phyloP scores from a whole-genome alignment of 2,329 filamentous ascomycete genomes.

The Fusarium redolens region DNA sequence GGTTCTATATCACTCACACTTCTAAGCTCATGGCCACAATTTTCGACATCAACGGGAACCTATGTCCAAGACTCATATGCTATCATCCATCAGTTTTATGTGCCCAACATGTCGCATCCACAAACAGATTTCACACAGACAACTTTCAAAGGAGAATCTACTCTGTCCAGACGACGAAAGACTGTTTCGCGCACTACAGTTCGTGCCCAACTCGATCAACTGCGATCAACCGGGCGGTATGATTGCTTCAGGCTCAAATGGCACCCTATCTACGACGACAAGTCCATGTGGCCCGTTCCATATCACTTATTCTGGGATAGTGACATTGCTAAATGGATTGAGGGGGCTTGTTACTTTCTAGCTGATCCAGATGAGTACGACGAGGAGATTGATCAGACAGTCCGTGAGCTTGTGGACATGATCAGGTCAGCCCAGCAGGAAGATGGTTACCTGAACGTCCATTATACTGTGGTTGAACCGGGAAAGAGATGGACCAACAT shows the following conservation, averaged over 20 bases:
- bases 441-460: constrained; percentile 72
- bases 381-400: constrained; percentile 17
- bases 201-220: constrained; percentile 62
- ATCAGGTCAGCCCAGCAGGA: constrained; percentile 65
- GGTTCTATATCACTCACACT: background rate
- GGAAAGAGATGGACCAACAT: constrained; percentile 67
- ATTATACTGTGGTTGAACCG: constrained; percentile 69
- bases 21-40: background rate
- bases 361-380: constrained; percentile 1
- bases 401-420: constrained; percentile 63
- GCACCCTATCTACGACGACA: constrained; percentile 64
- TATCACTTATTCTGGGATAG: constrained; percentile 70
- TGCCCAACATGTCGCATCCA: constrained; percentile 46
- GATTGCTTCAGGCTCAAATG: constrained; percentile 67
- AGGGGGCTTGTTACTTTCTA: constrained; percentile 15
- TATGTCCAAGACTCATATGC: background rate
- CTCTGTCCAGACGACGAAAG: constrained; percentile 49
- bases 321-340: constrained; percentile 14
- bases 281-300: constrained; percentile 64
- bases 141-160: constrained; percentile 49
- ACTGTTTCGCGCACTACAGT: constrained; percentile 55
- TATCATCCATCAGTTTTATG: background rate
- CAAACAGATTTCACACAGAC: constrained; percentile 53
- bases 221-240: constrained; percentile 66
- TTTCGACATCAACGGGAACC: background rate